These are phyloP conservation scores for Atkinsonella texensis DNA, from an alignment of 2,329 filamentous ascomycete genomes.

Conservation along the genomic window DNA sequence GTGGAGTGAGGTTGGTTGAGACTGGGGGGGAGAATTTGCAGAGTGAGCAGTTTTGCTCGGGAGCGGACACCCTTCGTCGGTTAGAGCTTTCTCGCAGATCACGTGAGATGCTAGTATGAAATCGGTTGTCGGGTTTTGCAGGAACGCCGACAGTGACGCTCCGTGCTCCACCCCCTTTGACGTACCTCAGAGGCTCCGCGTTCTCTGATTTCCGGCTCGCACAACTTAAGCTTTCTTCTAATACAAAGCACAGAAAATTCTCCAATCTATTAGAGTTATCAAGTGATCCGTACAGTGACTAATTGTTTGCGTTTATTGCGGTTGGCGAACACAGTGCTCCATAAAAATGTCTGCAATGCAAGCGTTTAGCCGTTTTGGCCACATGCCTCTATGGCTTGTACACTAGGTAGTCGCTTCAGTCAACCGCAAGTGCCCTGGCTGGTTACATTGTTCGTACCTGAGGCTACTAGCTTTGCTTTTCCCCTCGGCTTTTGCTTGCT, in stretches of 20 bases:
- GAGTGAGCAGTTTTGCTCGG: slow-evolving; percentile 37
- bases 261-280: too few relatives aligned
- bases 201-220: neutral
- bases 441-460: neutral
- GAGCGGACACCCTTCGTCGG: slow-evolving; percentile 28
- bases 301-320: too few relatives aligned
- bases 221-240: neutral
- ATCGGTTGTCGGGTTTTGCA: slow-evolving; percentile 8
- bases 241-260: too few relatives aligned
- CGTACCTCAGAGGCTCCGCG: neutral
- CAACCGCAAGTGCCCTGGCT: neutral
- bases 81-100: slow-evolving; percentile 30
- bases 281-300: too few relatives aligned
- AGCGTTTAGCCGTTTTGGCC: neutral
- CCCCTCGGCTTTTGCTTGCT: too few relatives aligned
- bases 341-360: too few relatives aligned
- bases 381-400: neutral
- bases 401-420: neutral
- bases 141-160: neutral
- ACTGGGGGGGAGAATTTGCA: slow-evolving; percentile 36
- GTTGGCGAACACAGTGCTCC: too few relatives aligned
- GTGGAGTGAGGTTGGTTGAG: slow-evolving; percentile 44
- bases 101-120: slow-evolving; percentile 25
- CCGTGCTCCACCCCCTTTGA: neutral
- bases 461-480: slow-evolving; percentile 12